Base-by-base conservation (phyloP, 305 asterid genomes). In the Fraxinus angustifolia region DNA sequence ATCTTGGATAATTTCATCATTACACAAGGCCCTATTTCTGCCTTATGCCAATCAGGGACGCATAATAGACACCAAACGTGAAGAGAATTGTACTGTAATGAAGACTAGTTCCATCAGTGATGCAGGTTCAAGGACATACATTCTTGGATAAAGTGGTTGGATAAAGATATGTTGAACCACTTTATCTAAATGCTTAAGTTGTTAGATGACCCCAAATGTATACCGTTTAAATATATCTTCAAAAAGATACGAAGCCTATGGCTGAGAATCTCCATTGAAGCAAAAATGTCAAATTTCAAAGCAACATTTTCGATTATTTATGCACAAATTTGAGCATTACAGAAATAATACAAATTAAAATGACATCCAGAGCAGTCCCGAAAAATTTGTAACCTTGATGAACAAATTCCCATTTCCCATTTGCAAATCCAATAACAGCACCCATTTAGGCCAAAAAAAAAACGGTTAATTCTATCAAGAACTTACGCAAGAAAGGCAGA, bases 401-500 rank as follows among this genome's bases (percentile, higher is more conserved):
- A n/a, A 53, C 23, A 58, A 19, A 58, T 58, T 73, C 2, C 6
- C 38, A 72, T 19, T 72, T 42, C 11, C 16, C 21, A 33, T 10
- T 17, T 12, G 30, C 48, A 72, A 72, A 19, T 16, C 40, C 14
- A n/a, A 34, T 16, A 31, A 36, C 48, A 33, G 40, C 26, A 73
- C 19, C 38, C 48, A 16, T 36, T 36, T 35, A 45, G 5, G 17
- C 12, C 56, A 12, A 12, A 38, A 10, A 8, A 75, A 74, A 60
- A 3, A 17, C 36, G 4, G 23, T 48, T n/a, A 23, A 26, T 76
- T 76, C 42, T 14, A 11, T 6, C 68, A 19, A 5, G 78, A 77
- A 85, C 89, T 87, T 83, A 93, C 97, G 87, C 86, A 28, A 92
- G 89, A 83, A 93, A 93, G 70, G 87, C 90, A 2, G 90, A 68